Evolutionary conservation across 73 alveolate genomes (phyloP), one percentile per base, ranked within the genome.

Genomic region (Durusdinium trenchii): DNA sequence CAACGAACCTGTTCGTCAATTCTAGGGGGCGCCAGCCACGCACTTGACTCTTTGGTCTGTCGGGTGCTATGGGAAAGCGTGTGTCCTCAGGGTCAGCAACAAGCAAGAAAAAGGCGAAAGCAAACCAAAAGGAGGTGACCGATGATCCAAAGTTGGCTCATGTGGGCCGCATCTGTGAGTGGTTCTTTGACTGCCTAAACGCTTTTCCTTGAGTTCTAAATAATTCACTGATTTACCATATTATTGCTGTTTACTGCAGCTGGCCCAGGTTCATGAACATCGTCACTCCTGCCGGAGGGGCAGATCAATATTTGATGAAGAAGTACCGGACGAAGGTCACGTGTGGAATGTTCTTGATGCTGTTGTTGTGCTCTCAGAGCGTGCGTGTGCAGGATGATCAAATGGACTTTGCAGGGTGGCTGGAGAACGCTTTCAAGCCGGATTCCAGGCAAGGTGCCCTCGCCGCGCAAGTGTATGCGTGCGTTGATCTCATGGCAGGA

Each of bases 251-350:
- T 18, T 3, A 67, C 35, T 51, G 6, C 10, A 6, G 26, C 51
- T 40, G 26, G 9, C 94, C 38, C 28, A 85, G 95, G 95, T 42
- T 85, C 57, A 20, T 23, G 43, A 42, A 61, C 61, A 36, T 28
- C 3, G 95, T 85, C 42, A 61, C 57, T 42, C 95, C 95, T 16
- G n/a, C 23, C 7, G 95, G 95, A 10, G 95, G 95, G 9, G 79
- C 95, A 3, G 95, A 85, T 36, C 52, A 81, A 9, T 85, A 85
- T 30, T 42, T 85, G 46, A 36, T 14, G 61, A 51, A 85, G 81
- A 43, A 43, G 42, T 57, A 85, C 81, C 52, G 47, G 38, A 12
- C 95, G 2, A 6, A 85, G 95, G 95, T 61, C 83, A n/a, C 30
- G 46, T 26, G 28, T 32, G 46, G 83, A 4, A n/a, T n/a, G n/a